Percentiles rank a stretch among this genome's conserved stretches.
Conservation (phyloP, 75 land plant species). For the Cupressus sempervirens region DNA sequence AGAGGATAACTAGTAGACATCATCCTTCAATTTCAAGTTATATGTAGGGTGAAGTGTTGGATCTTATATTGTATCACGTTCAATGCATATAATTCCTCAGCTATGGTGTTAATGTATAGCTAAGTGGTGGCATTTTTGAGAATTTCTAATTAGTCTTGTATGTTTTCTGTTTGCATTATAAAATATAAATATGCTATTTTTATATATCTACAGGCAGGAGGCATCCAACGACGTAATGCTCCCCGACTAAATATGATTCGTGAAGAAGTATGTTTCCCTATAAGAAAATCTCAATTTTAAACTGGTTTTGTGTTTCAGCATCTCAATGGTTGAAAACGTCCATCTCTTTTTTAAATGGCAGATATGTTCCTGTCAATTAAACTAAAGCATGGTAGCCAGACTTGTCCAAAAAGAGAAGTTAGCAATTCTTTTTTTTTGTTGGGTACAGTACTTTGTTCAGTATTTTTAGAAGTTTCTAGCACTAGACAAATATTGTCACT, state of each 20-base stretch:
- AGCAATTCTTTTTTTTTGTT: not conserved
- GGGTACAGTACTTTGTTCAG: not conserved
- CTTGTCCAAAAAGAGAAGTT: not conserved
- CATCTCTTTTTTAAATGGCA: not conserved
- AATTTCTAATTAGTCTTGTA: not conserved
- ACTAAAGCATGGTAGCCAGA: not conserved
- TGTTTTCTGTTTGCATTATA: not conserved
- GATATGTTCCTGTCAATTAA: not conserved
- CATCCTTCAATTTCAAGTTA: not conserved
- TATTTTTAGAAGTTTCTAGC: not conserved
- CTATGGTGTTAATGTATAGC: not conserved
- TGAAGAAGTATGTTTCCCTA: conserved; percentile 68
- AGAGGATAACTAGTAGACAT: not conserved
- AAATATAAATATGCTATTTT: not conserved
- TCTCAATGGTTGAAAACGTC: not conserved
- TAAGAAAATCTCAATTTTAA: not conserved
- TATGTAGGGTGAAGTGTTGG: not conserved
- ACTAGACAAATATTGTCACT: not conserved
- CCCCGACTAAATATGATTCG: conserved; percentile 76
- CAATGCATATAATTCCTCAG: not conserved
- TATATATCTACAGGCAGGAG: conserved; percentile 59
- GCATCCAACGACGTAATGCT: conserved; percentile 81
- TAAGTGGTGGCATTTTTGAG: not conserved
- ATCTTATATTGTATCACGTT: not conserved
- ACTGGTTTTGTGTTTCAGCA: not conserved